Base-by-base conservation (phyloP, 2,329 filamentous ascomycete genomes). In the Elsinoe necatrix region DNA sequence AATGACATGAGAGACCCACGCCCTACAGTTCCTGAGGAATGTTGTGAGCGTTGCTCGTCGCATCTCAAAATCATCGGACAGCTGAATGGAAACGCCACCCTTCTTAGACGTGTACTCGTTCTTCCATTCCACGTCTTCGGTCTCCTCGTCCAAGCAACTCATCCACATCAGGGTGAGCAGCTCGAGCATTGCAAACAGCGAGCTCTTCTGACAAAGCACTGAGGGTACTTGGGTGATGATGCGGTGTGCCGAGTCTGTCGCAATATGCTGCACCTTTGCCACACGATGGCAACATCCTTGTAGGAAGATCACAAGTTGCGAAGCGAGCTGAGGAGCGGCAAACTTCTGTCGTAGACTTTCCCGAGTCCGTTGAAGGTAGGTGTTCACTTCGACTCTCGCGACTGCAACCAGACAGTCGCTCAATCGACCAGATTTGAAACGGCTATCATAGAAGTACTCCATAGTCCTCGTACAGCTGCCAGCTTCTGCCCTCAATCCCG, bases 121-220 rank as follows among this genome's bases (percentile, higher is more conserved):
- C 60, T 85, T 84, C 73, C 90, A 95, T 54, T 89, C 84, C 66
- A 97, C 98, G 65, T 95, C 84, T 64, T 98, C 92, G 0, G 91
- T 91, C 69, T 99, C 93, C 11, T 87, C 87, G 68, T 98, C 92
- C 14, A 98, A 76, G 67, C 93, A 98, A 66, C 90, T 92, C 48
- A 83, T 83, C 92, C 92, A 98, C 85, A 98, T 90, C 25, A 98
- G 80, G 2, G 89, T 92, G 16, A 98, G 75, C 3, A 98, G 80
- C 69, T 98, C 95, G 8, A 98, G 77, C 14, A 99, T 77, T 1
- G 92, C 90, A 72, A 97, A 98, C 0, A 99, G 77, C 1, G 95
- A 95, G 5, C 86, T 84, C 63, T 87, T 87, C 66, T 96, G 87
- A 66, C 92, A 97, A 14, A 99, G 77, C 1, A 89, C 86, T 2